A percentile compares a stretch with the other conserved stretches of the same genome.
phyloP scores from a whole-genome alignment of 176 grass and related monocot genomes.

The Neostapfia colusana region DNA sequence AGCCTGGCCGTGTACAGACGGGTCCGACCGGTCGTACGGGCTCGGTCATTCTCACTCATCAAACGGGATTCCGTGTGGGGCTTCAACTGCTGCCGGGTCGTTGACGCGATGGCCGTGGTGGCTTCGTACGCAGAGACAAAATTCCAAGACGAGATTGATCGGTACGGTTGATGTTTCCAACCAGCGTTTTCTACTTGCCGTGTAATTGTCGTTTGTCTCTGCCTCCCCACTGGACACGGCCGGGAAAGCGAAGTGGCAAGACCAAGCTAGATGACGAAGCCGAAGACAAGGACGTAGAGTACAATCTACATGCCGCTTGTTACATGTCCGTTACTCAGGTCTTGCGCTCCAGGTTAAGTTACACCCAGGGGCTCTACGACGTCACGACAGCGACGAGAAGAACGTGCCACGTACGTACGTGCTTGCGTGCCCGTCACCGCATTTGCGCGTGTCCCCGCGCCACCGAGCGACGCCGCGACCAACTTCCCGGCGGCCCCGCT shows the following conservation, averaged over 20 bases:
- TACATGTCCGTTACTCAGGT: neutral
- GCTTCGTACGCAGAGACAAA: neutral
- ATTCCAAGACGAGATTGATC: neutral
- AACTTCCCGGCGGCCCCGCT: neutral
- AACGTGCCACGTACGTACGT: neutral
- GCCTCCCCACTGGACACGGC: neutral
- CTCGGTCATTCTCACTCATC: neutral
- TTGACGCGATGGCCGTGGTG: constrained; percentile 22
- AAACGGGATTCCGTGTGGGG: constrained; percentile 43
- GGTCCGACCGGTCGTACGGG: constrained; percentile 24
- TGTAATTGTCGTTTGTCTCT: neutral
- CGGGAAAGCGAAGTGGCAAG: neutral
- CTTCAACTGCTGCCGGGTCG: neutral
- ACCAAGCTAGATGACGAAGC: neutral
- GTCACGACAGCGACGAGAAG: neutral
- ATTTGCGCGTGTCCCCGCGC: constrained; percentile 29
- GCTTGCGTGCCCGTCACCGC: neutral
- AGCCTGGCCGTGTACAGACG: neutral
- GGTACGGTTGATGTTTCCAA: neutral
- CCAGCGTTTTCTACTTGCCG: neutral
- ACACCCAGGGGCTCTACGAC: neutral
- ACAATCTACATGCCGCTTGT: neutral
- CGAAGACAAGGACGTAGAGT: neutral
- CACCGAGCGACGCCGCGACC: neutral
- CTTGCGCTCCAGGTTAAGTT: neutral